These are phyloP conservation scores for Poa pratensis DNA, from an alignment of 176 grass and related monocot species.

Conservation along the genomic window DNA sequence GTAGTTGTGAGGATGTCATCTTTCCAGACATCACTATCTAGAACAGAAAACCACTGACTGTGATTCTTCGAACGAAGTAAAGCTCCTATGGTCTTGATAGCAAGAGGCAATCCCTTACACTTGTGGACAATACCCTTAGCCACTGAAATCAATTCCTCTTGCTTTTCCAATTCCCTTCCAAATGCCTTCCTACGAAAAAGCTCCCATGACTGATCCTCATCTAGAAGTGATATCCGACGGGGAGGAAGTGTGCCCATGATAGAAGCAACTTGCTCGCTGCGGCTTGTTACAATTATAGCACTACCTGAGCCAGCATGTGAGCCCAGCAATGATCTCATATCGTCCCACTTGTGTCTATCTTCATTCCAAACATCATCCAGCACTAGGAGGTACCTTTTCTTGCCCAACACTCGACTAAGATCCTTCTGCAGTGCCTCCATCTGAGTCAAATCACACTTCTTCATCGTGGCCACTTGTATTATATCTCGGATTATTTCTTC, in stretches of 20 bases:
- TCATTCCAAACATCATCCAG: constrained; percentile 61
- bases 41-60: constrained; percentile 7
- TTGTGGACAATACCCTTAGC: neutral
- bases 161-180: neutral
- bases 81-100: neutral
- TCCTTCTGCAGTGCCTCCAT: neutral
- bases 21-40: constrained; percentile 32
- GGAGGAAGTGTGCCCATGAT: constrained; percentile 34
- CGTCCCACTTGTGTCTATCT: constrained; percentile 17
- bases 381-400: constrained; percentile 39
- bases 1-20: neutral
- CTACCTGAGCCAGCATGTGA: constrained; percentile 24
- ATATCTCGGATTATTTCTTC: neutral
- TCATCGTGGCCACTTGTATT: neutral
- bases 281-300: constrained; percentile 41
- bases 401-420: neutral
- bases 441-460: neutral
- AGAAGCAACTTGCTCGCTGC: neutral
- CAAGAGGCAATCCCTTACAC: constrained; percentile 42
- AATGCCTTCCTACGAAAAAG: constrained; percentile 39
- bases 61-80: constrained; percentile 10
- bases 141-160: neutral
- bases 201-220: constrained; percentile 21
- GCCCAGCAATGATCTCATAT: neutral
- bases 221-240: neutral